Conservation (phyloP, 768 basidiomycete genomes). For the Boletus rubescentipes region DNA sequence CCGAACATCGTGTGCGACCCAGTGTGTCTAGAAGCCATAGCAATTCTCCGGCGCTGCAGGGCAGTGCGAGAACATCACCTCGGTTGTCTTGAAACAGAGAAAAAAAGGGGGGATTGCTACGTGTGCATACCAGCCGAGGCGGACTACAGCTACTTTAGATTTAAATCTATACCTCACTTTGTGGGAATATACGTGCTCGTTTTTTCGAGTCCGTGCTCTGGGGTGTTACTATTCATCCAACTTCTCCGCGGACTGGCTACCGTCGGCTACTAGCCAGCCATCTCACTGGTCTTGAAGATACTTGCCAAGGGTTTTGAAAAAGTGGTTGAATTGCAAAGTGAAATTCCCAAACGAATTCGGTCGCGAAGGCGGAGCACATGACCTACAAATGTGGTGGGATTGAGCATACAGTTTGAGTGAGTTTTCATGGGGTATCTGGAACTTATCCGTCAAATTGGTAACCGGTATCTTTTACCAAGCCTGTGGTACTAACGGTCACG, state of each 20-base stretch:
- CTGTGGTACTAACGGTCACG: neutral
- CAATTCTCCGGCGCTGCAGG: constrained; percentile 46
- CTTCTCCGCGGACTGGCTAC: too few relatives aligned
- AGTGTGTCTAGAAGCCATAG: constrained; percentile 53
- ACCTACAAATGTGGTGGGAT: too few relatives aligned
- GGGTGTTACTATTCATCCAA: constrained; percentile 16
- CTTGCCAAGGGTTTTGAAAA: neutral
- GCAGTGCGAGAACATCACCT: constrained; percentile 23
- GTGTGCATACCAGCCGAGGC: constrained; percentile 17
- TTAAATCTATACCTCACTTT: constrained; percentile 22
- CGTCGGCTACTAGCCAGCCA: too few relatives aligned
- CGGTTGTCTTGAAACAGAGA: constrained; percentile 13
- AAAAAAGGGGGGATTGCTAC: neutral
- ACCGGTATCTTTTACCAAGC: neutral
- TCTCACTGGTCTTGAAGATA: too few relatives aligned
- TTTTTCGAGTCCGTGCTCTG: neutral
- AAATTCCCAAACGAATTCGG: neutral
- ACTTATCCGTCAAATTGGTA: neutral
- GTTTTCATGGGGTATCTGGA: neutral
- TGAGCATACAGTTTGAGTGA: neutral
- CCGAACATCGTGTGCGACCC: constrained; percentile 24
- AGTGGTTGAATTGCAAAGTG: too few relatives aligned
- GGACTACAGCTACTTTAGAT: constrained; percentile 32
- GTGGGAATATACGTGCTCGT: constrained; percentile 13
- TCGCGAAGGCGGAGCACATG: neutral